Base-by-base conservation (phyloP, 352 stramenopile genomes). In the Globisporangium nunn region DNA sequence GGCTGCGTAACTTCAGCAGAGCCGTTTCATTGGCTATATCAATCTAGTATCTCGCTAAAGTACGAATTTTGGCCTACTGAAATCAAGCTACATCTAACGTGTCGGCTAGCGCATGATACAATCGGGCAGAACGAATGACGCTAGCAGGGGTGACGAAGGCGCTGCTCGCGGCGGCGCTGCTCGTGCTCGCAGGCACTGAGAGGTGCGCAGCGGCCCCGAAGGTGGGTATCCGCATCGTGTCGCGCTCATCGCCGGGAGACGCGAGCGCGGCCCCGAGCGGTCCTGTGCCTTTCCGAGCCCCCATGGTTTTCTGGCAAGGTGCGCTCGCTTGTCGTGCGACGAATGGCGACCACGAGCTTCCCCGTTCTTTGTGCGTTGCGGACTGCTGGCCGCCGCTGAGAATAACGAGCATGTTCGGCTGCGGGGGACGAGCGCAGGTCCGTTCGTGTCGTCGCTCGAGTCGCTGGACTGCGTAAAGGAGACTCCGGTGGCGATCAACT, bases 161-260 rank as follows among this genome's bases (percentile, higher is more conserved):
- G 18, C 43, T 73, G 68, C 44, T 41, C n/a, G 29, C 50, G 47
- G 68, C 51, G 43, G 59, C 47, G 37, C 35, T 68, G 31, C n/a
- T 75, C 23, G 59, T 63, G 48, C 50, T 78, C 1, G 54, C 50
- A 10, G 58, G 58, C 49, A 40, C 59, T n/a, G 29, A 71, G 28
- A 31, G 44, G 44, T 81, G 74, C 45, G 47, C 52, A 0, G 81
- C 67, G 17, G 68, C 68, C 2, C 76, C 72, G 23, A 86, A 72
- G 51, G 69, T 87, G n/a, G 62, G 72, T n/a, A 91, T 91, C 51
- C 70, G 68, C 6, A 60, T 91, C 30, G 70, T 88, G 17, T 48
- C 68, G 49, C 76, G 78, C 0, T 66, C 72, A 15, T 56, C 54
- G 0, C 46, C 56, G 2, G 55, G 54, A 7, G 58, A 51, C 4